Evolutionary conservation across 768 basidiomycete species (phyloP).

Genomic region (Suillus discolor): DNA sequence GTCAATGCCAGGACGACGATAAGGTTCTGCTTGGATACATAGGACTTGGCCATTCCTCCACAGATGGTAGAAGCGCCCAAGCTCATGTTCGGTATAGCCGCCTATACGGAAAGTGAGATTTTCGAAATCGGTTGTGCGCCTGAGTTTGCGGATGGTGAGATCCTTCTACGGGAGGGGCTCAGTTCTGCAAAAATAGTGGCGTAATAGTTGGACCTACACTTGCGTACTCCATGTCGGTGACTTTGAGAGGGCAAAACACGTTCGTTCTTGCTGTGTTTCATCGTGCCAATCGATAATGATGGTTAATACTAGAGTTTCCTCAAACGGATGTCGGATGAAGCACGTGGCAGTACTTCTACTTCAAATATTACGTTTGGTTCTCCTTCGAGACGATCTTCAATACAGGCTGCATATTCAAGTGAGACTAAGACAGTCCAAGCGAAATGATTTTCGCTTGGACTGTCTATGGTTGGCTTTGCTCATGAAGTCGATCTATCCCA

Average conservation of each 20-base stretch:
- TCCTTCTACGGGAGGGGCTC: slow-evolving; percentile 14
- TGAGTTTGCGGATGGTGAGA: slow-evolving; percentile 24
- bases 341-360: neutral
- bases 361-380: neutral
- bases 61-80: slow-evolving; percentile 27
- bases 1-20: slow-evolving; percentile 19
- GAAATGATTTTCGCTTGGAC: neutral
- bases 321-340: neutral
- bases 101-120: slow-evolving; percentile 24
- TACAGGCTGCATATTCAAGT: neutral
- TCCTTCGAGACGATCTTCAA: neutral
- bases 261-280: neutral
- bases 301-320: neutral
- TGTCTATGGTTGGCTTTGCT: neutral
- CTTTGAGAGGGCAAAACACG: slow-evolving; percentile 8
- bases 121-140: slow-evolving; percentile 26
- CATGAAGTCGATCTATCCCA: neutral
- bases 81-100: slow-evolving; percentile 5
- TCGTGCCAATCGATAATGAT: too few relatives aligned
- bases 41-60: slow-evolving; percentile 35
- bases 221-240: slow-evolving; percentile 28
- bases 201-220: slow-evolving; percentile 28
- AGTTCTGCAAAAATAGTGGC: neutral
- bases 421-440: neutral
- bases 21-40: slow-evolving; percentile 34